Evolutionary conservation across 2,329 filamentous ascomycete genomes (phyloP).

Genomic region (Metarhizium humberi): DNA sequence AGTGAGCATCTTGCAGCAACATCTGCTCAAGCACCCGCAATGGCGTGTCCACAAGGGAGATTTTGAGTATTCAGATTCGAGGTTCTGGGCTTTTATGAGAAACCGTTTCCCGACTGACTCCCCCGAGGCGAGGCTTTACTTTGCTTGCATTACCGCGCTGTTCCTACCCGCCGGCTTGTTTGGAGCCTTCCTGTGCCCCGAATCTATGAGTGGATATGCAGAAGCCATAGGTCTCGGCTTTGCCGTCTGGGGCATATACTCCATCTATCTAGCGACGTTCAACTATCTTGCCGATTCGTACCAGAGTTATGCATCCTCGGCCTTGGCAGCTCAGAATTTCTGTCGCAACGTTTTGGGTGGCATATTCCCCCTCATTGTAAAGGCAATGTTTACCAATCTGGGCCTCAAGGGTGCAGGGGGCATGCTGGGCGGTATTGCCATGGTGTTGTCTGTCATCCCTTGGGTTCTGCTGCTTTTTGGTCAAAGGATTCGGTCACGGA

Average conservation of each 20-base stretch:
- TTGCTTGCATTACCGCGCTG: constrained; percentile 65
- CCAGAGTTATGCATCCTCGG: constrained; percentile 74
- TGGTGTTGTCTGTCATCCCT: constrained; percentile 66
- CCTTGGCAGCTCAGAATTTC: constrained; percentile 77
- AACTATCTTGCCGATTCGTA: constrained; percentile 91
- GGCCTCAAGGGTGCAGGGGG: constrained; percentile 64
- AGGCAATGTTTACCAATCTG: constrained; percentile 62
- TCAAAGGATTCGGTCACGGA: constrained; percentile 62
- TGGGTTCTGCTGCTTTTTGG: constrained; percentile 80
- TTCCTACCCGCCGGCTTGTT: constrained; percentile 74
- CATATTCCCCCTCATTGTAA: constrained; percentile 68
- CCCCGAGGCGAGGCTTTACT: constrained; percentile 76
- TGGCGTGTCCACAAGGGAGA: constrained; percentile 17
- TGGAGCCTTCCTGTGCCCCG: constrained; percentile 22
- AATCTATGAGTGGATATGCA: constrained; percentile 15
- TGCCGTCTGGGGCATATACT: constrained; percentile 78
- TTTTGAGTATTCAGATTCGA: constrained; percentile 16
- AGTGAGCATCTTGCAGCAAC: constrained; percentile 64
- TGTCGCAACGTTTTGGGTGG: constrained; percentile 79
- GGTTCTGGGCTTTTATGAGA: constrained; percentile 36
- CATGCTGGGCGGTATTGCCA: constrained; percentile 64
- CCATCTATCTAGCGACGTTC: constrained; percentile 79
- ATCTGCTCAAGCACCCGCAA: constrained; percentile 41
- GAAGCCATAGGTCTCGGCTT: constrained; percentile 54
- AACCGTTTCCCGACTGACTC: constrained; percentile 38